These are phyloP conservation scores for Exophiala lecanii-corni DNA, from an alignment of 2,329 filamentous ascomycete genomes.

Conservation along the genomic window DNA sequence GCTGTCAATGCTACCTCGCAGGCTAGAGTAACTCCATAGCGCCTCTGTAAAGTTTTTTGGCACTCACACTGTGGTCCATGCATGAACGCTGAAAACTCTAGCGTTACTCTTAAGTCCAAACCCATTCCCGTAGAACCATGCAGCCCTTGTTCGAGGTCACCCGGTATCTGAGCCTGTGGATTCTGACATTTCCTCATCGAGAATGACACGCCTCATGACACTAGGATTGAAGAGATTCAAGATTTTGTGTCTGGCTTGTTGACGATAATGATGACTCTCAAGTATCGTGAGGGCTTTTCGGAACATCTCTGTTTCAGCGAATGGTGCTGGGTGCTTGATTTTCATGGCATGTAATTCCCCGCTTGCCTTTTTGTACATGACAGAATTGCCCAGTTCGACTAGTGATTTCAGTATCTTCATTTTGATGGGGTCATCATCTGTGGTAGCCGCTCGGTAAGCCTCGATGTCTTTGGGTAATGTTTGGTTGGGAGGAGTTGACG, in stretches of 20 bases:
- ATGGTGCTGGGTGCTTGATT: constrained; percentile 67
- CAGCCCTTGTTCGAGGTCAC: too few species aligned
- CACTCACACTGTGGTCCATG: too few species aligned
- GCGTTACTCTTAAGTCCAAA: too few species aligned
- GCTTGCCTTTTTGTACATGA: constrained; percentile 82
- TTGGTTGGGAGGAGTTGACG: constrained; percentile 34
- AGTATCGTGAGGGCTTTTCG: constrained; percentile 78
- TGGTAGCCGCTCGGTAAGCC: constrained; percentile 54
- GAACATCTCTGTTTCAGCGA: constrained; percentile 73
- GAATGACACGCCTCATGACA: constrained; percentile 77
- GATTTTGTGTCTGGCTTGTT: constrained; percentile 82
- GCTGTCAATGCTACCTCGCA: too few species aligned
- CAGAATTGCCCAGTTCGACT: constrained; percentile 85
- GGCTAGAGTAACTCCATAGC: too few species aligned
- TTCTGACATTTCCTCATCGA: constrained; percentile 54
- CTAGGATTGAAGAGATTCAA: constrained; percentile 92
- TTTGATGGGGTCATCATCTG: constrained; percentile 59
- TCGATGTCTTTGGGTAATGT: constrained; percentile 42
- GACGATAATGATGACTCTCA: constrained; percentile 82
- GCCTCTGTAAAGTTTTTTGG: too few species aligned
- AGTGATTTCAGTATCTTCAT: constrained; percentile 77
- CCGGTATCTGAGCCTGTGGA: constrained; percentile 22
- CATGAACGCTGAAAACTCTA: too few species aligned
- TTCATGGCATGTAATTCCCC: constrained; percentile 72
- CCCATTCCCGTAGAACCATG: too few species aligned